Evolutionary conservation across 2,329 filamentous ascomycete genomes (phyloP).

Genomic region (Phialocephala sp.): DNA sequence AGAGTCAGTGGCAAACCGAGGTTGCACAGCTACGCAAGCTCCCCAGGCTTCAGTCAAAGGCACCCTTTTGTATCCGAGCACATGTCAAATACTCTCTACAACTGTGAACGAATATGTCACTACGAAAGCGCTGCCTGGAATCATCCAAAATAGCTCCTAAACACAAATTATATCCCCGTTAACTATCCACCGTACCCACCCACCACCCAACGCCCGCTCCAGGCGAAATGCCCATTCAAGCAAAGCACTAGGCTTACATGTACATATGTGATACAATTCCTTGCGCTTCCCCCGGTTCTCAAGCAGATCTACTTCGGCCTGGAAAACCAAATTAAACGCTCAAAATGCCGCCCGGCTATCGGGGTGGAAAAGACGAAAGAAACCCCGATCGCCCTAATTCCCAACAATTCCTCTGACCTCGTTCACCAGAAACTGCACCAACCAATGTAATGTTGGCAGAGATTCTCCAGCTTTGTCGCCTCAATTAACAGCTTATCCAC

Average conservation of each 20-base stretch:
- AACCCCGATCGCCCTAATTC: background rate
- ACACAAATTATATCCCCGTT: background rate
- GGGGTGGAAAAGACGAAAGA: background rate
- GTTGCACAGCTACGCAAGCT: slow-evolving; percentile 5
- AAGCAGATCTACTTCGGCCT: background rate
- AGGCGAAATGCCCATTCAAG: background rate
- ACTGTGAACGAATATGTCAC: background rate
- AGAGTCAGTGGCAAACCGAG: background rate
- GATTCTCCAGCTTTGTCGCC: slow-evolving; percentile 94
- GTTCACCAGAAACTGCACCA: slow-evolving; percentile 96
- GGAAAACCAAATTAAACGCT: background rate
- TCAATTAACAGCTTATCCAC: slow-evolving; percentile 95
- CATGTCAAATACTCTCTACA: slow-evolving; percentile 1
- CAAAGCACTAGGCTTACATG: background rate
- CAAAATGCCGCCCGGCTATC: background rate
- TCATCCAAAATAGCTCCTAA: background rate
- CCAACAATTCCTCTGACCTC: background rate
- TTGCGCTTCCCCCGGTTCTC: background rate
- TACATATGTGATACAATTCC: slow-evolving; percentile 5
- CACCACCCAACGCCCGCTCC: slow-evolving; percentile 7
- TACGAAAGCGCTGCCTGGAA: background rate
- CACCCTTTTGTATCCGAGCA: background rate
- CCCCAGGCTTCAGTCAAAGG: background rate
- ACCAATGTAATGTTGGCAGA: slow-evolving; percentile 98
- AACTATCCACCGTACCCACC: background rate